These are phyloP conservation scores for Gastrodia elata DNA, from an alignment of 106 monocot genomes.

Conservation along the genomic window DNA sequence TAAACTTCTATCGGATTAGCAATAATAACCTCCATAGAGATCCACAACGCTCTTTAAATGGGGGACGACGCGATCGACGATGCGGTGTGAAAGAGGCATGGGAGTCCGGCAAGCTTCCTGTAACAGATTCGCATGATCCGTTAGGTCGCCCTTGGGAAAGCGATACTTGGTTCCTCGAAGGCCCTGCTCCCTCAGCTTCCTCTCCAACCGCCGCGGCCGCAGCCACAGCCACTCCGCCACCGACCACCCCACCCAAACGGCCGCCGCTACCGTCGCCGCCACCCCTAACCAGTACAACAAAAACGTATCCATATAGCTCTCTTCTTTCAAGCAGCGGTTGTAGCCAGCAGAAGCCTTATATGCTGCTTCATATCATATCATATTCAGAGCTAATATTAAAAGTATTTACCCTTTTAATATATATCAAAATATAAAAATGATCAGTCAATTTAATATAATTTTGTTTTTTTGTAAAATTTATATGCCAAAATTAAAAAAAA, in stretches of 20 bases:
- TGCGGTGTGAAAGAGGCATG: constrained; percentile 20
- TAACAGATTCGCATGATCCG: constrained; percentile 7
- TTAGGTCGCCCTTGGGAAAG: constrained; percentile 21
- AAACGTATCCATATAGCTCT: no score
- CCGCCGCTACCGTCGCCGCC: neutral
- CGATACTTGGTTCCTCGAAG: constrained; percentile 31
- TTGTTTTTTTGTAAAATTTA: no score
- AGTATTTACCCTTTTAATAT: no score
- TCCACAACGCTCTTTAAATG: constrained; percentile 9
- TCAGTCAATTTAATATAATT: no score
- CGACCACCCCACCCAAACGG: neutral
- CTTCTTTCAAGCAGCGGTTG: no score
- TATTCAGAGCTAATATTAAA: no score
- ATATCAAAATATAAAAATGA: no score
- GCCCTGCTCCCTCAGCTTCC: constrained; percentile 31
- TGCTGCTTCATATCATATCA: no score
- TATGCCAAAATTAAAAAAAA: no score
- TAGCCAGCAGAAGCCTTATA: no score
- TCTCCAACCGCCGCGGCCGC: constrained; percentile 30
- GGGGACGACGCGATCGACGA: constrained; percentile 20
- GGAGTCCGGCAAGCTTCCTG: constrained; percentile 17
- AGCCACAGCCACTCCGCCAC: constrained; percentile 27
- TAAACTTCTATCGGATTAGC: no score
- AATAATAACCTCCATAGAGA: constrained; percentile 10
- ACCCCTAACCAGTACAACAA: no score